These are phyloP conservation scores for Elaeagnus macrophylla DNA, from an alignment of 306 rosid species.

Conservation along the genomic window DNA sequence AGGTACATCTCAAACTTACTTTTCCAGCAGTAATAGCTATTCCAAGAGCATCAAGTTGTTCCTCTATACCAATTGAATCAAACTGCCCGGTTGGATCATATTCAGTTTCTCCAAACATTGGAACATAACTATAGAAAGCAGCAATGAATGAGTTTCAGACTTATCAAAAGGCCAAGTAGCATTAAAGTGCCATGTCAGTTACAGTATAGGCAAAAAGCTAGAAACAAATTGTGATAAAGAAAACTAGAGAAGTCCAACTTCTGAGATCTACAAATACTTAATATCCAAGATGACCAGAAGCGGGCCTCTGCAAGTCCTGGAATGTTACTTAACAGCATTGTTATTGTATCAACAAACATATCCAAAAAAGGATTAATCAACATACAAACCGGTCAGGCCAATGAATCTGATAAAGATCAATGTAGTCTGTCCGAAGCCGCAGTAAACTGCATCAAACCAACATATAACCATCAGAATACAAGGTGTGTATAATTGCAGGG, in stretches of 20 bases:
- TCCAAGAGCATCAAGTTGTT: slow-evolving; percentile 68
- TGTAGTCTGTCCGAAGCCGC: slow-evolving; percentile 65
- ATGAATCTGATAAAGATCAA: slow-evolving; percentile 88
- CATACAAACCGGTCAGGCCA: slow-evolving; percentile 99
- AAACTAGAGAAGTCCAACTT: too few species aligned
- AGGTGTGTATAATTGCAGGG: not conserved
- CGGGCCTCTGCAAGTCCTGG: too few species aligned
- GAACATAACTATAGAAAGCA: slow-evolving; percentile 55
- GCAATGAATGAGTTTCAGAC: slow-evolving; percentile 2
- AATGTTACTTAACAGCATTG: not conserved
- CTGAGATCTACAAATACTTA: too few species aligned
- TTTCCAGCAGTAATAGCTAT: slow-evolving; percentile 62
- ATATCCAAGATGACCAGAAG: too few species aligned
- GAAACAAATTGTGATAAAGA: not conserved
- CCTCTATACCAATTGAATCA: slow-evolving; percentile 52
- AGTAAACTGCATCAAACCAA: slow-evolving; percentile 50
- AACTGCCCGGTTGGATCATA: slow-evolving; percentile 63
- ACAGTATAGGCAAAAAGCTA: not conserved
- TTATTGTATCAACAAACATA: not conserved
- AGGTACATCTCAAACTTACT: slow-evolving; percentile 29
- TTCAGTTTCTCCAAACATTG: slow-evolving; percentile 88
- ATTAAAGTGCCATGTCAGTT: not conserved
- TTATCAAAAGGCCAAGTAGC: not conserved
- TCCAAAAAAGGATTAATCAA: slow-evolving; percentile 16
- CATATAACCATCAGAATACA: not conserved